Evolutionary conservation across 176 grass and related monocot species (phyloP).

Genomic region (Carex scoparia): DNA sequence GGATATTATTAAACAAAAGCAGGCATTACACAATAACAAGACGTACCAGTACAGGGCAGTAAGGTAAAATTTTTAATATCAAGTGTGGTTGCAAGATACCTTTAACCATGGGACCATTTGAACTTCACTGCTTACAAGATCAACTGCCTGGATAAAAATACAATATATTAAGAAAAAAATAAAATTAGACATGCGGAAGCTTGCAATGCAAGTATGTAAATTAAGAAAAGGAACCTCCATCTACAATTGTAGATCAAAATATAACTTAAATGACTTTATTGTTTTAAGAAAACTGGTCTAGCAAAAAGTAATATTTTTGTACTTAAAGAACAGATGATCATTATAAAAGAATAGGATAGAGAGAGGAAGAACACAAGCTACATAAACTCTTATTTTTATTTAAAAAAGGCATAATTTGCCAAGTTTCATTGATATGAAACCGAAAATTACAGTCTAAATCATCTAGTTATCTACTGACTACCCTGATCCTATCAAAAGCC

Average conservation of each 20-base stretch:
- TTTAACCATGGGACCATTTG: conserved; percentile 35
- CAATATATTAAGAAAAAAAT: not conserved
- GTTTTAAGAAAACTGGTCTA: not conserved
- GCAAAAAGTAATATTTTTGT: not conserved
- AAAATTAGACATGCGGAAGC: conserved; percentile 6
- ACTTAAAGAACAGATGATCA: not conserved
- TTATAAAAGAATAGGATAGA: not conserved
- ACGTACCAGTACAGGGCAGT: not conserved
- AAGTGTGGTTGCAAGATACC: conserved; percentile 37
- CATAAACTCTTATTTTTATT: not conserved
- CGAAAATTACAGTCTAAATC: too few species aligned
- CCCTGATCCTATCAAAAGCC: too few species aligned
- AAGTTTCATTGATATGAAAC: too few species aligned
- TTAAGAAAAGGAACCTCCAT: not conserved
- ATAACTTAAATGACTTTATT: not conserved
- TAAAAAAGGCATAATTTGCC: too few species aligned
- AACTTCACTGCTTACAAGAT: conserved; percentile 58
- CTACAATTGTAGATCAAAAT: not conserved
- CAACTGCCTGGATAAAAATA: conserved; percentile 60
- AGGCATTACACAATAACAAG: not conserved
- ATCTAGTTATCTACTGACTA: too few species aligned
- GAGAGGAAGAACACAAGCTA: not conserved
- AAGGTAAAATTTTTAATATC: not conserved
- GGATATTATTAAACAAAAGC: not conserved
- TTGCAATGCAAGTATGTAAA: not conserved